Conservation (phyloP, 1,139 yeast species). For the Taiozyma sp. region DNA sequence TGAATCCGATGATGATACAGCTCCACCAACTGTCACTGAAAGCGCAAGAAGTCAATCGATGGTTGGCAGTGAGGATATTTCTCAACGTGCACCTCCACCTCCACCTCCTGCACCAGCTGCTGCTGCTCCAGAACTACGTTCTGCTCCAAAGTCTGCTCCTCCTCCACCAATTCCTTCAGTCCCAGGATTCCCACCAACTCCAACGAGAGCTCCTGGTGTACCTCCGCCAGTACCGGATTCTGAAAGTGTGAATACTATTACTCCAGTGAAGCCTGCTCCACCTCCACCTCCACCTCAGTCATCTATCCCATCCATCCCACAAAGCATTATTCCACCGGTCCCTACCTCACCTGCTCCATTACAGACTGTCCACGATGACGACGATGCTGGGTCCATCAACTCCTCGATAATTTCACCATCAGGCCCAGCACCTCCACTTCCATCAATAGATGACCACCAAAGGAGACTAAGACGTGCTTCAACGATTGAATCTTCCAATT, state of each 20-base stretch:
- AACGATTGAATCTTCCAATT: conserved; percentile 1
- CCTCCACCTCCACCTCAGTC: conserved; percentile 14
- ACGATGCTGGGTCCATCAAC: conserved; percentile 6
- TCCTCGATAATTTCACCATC: conserved; percentile 5
- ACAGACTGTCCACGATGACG: conserved; percentile 1
- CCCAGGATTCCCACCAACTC: conserved; percentile 12
- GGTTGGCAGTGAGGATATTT: conserved; percentile 6
- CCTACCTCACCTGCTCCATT: conserved; percentile 1
- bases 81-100: conserved; percentile 4
- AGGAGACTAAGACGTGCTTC: conserved; percentile 2
- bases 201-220: conserved; percentile 8
- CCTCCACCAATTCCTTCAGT: conserved; percentile 2
- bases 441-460: neutral
- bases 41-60: neutral
- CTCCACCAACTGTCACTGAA: neutral
- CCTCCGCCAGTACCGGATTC: conserved; percentile 22
- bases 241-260: conserved; percentile 10
- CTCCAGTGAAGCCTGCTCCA: conserved; percentile 16
- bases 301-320: neutral
- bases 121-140: neutral
- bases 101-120: conserved; percentile 12
- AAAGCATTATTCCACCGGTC: conserved; percentile 2
- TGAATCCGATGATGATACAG: conserved; percentile 23
- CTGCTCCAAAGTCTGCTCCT: neutral
- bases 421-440: neutral